Evolutionary conservation across 345 rosid species (phyloP), one percentile per base, ranked within the genome.

Genomic region (Mallotus nudiflorus): DNA sequence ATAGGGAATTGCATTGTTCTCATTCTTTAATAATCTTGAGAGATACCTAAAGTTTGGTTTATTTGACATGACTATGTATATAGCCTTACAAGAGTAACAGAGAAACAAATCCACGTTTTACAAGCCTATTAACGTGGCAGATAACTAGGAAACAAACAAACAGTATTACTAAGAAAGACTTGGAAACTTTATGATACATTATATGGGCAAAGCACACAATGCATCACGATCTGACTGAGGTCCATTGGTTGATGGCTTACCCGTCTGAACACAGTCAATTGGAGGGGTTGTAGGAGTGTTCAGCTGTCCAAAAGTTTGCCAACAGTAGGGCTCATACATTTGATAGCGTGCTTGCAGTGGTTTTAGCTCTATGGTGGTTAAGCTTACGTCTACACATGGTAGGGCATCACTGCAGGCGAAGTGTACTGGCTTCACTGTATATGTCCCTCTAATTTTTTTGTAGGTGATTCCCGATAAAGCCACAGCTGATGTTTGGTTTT

Each of bases 381-480:
- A 80, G 50, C 87, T 88, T 51, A 95, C 87, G 57, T 88, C 98
- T n/a, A 82, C 45, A 57, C 99, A 95, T 40, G 99, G 98, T 33
- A 83, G 85, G 75, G 69, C 83, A 72, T 95, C 97, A 24, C 99
- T 95, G 76, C 99, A 95, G 70, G 97, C 99, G 42, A 95, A 84
- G 76, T 95, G 96, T 42, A 88, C 90, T 1, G 97, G 92, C 73
- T 92, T 89, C 22, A 92, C 97, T 0, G 97, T 95, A 75, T 95
- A 95, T 29, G 99, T 92, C 35, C 99, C 97, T 56, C 85, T 74
- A 64, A 92, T 89, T 67, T 78, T 86, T 81, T 92, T 92, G 20
- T 85, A 92, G 57, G 83, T 90, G 75, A 95, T 90, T 81, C 99
- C 97, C 73, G 93, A 83, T 13, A 95, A 79, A 0, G 97, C 78